These are phyloP conservation scores for Stropharia rugosoannulata DNA, from an alignment of 768 basidiomycete species.

Conservation along the genomic window DNA sequence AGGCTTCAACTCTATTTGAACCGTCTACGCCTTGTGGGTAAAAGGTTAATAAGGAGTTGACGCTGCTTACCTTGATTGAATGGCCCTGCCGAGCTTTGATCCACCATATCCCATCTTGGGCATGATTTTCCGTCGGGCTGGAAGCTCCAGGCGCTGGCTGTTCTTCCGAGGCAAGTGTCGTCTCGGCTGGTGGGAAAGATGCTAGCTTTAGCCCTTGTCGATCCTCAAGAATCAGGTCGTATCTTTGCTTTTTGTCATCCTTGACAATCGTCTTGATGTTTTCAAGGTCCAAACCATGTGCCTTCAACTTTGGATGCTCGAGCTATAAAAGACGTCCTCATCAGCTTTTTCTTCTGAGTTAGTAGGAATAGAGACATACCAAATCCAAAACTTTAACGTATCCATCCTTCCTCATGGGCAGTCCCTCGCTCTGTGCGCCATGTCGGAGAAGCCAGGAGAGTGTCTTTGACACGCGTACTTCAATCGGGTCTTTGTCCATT, in stretches of 20 bases:
- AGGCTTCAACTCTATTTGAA: conserved; percentile 66
- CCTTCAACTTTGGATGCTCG: conserved; percentile 63
- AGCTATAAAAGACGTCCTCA: conserved; percentile 44
- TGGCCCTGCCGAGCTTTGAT: conserved; percentile 92
- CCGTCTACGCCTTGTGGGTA: conserved; percentile 39
- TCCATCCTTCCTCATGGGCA: conserved; percentile 81
- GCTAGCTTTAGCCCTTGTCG: conserved; percentile 19
- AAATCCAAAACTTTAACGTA: conserved; percentile 81
- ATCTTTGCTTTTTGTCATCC: conserved; percentile 66
- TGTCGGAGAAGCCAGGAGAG: conserved; percentile 92
- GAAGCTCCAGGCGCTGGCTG: neutral
- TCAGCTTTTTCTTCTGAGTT: neutral
- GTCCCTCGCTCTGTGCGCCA: conserved; percentile 73
- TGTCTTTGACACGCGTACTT: conserved; percentile 79
- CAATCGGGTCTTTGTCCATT: conserved; percentile 58
- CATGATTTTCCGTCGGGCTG: neutral
- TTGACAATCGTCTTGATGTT: conserved; percentile 63
- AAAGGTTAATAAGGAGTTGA: neutral
- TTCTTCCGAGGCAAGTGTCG: neutral
- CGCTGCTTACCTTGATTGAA: conserved; percentile 64
- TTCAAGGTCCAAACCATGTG: conserved; percentile 46
- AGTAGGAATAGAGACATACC: conserved; percentile 46
- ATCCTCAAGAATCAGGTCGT: conserved; percentile 53
- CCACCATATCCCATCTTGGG: conserved; percentile 58
- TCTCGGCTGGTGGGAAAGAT: neutral